Conservation (phyloP, 1,139 yeast genomes). For the Nakaseomyces glabratus region DNA sequence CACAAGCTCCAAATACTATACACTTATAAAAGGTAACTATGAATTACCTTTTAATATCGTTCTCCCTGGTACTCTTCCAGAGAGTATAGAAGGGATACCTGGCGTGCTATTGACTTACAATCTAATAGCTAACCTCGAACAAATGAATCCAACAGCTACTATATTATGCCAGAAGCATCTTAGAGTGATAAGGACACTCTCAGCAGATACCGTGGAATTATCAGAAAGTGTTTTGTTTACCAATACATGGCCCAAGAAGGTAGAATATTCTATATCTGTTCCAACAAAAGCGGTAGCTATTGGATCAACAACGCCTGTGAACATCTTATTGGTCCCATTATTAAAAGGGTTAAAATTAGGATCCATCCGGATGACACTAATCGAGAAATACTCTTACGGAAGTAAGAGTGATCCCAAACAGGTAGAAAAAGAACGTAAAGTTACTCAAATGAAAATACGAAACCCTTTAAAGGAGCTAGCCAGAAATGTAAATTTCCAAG, state of each 20-base stretch:
- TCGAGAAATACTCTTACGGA: constrained; percentile 58
- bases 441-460: constrained; percentile 38
- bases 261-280: constrained; percentile 78
- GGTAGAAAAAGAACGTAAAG: constrained; percentile 50
- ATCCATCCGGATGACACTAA: constrained; percentile 51
- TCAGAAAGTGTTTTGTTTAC: constrained; percentile 91
- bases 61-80: constrained; percentile 77
- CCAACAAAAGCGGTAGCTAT: constrained; percentile 88
- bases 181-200: constrained; percentile 74
- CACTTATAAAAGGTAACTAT: constrained; percentile 66
- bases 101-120: constrained; percentile 75
- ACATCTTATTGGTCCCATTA: constrained; percentile 67
- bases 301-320: constrained; percentile 68
- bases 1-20: constrained; percentile 12
- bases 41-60: constrained; percentile 84
- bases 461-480: constrained; percentile 27
- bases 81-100: constrained; percentile 84
- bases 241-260: constrained; percentile 91
- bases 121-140: constrained; percentile 70
- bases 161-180: constrained; percentile 54
- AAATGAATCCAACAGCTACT: constrained; percentile 60
- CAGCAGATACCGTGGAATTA: constrained; percentile 79
- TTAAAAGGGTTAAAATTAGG: constrained; percentile 76
- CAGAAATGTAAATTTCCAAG: background rate
- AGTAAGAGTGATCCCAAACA: constrained; percentile 40